Percentiles rank a stretch among this genome's conserved stretches.
These are phyloP conservation scores for Zychaea mexicana DNA, from an alignment of 371 early-diverging fungal species.

Conservation along the genomic window DNA sequence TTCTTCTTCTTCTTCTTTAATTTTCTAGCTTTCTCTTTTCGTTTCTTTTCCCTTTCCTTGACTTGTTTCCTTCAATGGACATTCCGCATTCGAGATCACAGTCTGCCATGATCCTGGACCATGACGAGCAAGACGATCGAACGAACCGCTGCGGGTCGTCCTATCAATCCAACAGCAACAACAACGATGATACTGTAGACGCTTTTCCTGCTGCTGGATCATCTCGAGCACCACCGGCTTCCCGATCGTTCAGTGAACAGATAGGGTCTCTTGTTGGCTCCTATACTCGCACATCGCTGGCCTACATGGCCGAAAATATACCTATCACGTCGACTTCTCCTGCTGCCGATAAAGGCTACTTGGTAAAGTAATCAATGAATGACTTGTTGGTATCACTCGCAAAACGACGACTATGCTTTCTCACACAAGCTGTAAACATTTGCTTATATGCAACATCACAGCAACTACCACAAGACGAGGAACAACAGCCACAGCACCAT, in stretches of 20 bases:
- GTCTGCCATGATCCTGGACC: not conserved
- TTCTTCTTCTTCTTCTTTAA: not conserved
- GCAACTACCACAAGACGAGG: conserved; percentile 5
- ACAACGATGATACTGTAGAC: not conserved
- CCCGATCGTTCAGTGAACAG: conserved; percentile 25
- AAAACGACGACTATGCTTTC: too few species aligned
- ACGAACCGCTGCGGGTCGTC: too few species aligned
- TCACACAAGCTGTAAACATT: too few species aligned
- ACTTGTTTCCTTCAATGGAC: not conserved
- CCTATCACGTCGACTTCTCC: conserved; percentile 17
- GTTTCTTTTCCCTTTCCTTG: not conserved
- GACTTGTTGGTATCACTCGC: too few species aligned
- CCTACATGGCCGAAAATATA: conserved; percentile 37
- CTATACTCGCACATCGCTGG: conserved; percentile 40
- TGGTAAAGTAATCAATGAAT: not conserved
- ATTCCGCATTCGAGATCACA: not conserved
- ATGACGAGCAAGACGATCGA: not conserved
- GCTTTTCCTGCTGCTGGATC: too few species aligned
- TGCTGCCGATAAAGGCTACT: conserved; percentile 4
- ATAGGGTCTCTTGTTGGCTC: conserved; percentile 42
- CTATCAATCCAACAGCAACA: not conserved
- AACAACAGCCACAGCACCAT: conserved; percentile 5
- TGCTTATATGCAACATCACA: too few species aligned
- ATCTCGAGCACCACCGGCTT: not conserved
- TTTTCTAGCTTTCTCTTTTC: not conserved